Evolutionary conservation across 1,284 basidiomycete genomes (phyloP), one percentile per base, ranked within the genome.

Genomic region (Veloboletus limbatus): DNA sequence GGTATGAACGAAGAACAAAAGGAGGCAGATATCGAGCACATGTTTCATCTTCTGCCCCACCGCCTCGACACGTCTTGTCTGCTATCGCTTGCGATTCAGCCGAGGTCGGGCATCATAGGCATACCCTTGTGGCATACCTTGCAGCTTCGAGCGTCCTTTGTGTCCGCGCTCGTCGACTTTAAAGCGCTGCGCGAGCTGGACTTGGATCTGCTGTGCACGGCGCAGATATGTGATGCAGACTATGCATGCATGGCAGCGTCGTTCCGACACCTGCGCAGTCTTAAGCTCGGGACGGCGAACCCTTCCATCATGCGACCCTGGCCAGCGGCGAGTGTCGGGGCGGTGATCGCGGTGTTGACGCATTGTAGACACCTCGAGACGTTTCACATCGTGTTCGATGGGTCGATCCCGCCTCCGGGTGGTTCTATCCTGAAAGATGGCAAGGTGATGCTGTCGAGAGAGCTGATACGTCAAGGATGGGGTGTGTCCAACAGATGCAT

Each of bases 381-480:
- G n/a, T 21, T 56, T 33, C 47, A 57, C 14, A 45, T 56, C 37
- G 18, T 41, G 21, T 60, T 56, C 16, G 40, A 56, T n/a, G 57
- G 42, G 13, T 34, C 37, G n/a, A 32, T 52, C 37, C 33, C 36
- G 1, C 51, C 45, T 1, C 45, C 28, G 5, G 35, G 8, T 8
- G 11, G 20, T 9, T 18, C 25, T 1, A 7, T 30, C 7, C 2
- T 14, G 25, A 9, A 8, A 14, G 35, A 48, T 10, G n/a, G 22
- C 3, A 4, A 21, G n/a, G 16, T n/a, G 17, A 18, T 3, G 6
- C 26, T 14, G 1, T 6, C 20, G 11, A 17, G 24, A 18, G 31
- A 25, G 18, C 4, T 4, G n/a, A 30, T 4, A 9, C 11, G 8
- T 35, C 45, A 32, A 10, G 43, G 18, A 9, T 48, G 57, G 52